These are phyloP conservation scores for Globisporangium yorkense DNA, from an alignment of 352 stramenopile species.

Conservation along the genomic window DNA sequence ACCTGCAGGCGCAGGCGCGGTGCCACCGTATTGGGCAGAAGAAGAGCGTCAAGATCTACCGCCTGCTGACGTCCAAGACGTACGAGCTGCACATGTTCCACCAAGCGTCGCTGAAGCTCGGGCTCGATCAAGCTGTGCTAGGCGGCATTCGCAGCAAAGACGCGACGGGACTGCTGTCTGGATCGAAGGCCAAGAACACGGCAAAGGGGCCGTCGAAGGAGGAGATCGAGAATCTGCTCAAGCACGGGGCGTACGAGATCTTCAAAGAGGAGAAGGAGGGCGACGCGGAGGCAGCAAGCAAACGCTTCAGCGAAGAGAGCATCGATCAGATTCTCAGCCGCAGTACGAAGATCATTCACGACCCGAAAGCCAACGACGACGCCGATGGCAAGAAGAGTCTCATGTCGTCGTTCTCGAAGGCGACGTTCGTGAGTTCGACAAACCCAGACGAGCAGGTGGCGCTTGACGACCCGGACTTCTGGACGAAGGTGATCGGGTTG, in stretches of 20 bases:
- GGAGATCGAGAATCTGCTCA: slow-evolving; percentile 91
- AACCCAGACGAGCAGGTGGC: slow-evolving; percentile 87
- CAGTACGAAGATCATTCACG: slow-evolving; percentile 85
- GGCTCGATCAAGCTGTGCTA: slow-evolving; percentile 89
- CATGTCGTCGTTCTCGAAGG: slow-evolving; percentile 91
- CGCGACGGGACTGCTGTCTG: slow-evolving; percentile 15
- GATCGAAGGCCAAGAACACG: slow-evolving; percentile 23
- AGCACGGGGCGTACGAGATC: slow-evolving; percentile 92
- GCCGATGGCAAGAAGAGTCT: slow-evolving; percentile 60
- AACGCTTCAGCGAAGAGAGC: slow-evolving; percentile 96
- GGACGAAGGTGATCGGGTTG: slow-evolving; percentile 91
- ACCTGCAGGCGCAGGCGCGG: slow-evolving; percentile 89
- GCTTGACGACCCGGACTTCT: slow-evolving; percentile 93
- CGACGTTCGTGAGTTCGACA: slow-evolving; percentile 87
- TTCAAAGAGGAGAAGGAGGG: slow-evolving; percentile 91
- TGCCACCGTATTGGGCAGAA: slow-evolving; percentile 93
- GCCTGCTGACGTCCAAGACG: slow-evolving; percentile 87
- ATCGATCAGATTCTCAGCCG: slow-evolving; percentile 97
- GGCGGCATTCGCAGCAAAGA: slow-evolving; percentile 80
- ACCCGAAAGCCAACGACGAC: slow-evolving; percentile 50
- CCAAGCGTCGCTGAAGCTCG: slow-evolving; percentile 89
- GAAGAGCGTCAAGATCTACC: slow-evolving; percentile 93
- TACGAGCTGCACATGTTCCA: slow-evolving; percentile 95
- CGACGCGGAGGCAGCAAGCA: slow-evolving; percentile 89
- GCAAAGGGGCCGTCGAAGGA: slow-evolving; percentile 75